A percentile compares a stretch with the other conserved stretches of the same genome.
Conservation (phyloP, 148 eudicot species). For the Chenopodium formosanum region DNA sequence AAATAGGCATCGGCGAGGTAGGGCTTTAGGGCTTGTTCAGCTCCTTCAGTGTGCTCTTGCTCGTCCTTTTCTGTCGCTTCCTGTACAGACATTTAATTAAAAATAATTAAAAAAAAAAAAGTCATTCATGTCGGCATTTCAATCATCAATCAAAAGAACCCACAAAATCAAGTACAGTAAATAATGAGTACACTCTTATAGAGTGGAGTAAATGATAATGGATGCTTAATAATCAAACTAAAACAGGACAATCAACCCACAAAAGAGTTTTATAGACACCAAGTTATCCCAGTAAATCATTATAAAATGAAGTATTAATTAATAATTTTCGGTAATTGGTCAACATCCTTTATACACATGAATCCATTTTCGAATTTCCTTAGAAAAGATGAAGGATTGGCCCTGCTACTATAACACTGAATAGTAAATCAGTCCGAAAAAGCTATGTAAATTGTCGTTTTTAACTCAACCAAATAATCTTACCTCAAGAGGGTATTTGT, state of each 20-base stretch:
- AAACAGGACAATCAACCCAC: too few species aligned
- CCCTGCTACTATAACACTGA: not conserved
- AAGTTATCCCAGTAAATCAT: too few species aligned
- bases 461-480: conserved; percentile 3
- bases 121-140: too few species aligned
- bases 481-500: conserved; percentile 88
- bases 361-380: not conserved
- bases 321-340: not conserved
- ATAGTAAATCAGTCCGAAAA: not conserved
- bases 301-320: too few species aligned
- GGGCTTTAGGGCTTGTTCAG: conserved; percentile 53
- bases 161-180: too few species aligned
- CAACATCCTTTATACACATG: not conserved
- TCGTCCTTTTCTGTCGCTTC: conserved; percentile 85
- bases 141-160: too few species aligned
- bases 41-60: conserved; percentile 51
- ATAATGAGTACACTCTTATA: too few species aligned
- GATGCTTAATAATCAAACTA: too few species aligned
- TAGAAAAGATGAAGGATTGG: not conserved
- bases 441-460: not conserved
- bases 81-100: conserved; percentile 31
- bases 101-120: too few species aligned
- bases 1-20: conserved; percentile 74
- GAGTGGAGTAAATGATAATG: too few species aligned
- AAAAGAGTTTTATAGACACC: too few species aligned